Percentiles rank a stretch among this genome's conserved stretches.
phyloP scores from a whole-genome alignment of 2,329 filamentous ascomycete genomes.

The Basipetospora sp. region DNA sequence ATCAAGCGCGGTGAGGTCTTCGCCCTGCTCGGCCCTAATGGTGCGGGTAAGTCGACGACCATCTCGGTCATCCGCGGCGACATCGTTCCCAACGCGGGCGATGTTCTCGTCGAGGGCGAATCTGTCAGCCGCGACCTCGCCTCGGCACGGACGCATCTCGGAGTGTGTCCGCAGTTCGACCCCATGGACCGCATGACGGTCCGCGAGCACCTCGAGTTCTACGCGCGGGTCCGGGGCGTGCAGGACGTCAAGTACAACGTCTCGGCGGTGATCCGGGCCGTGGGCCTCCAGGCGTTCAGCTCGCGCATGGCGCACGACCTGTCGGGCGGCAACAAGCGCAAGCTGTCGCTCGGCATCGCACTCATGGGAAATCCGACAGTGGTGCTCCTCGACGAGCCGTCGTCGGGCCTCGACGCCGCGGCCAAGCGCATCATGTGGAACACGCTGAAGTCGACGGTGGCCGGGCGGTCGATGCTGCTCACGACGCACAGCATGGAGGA shows the following conservation, averaged over 20 bases:
- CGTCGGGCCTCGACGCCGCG: slow-evolving; percentile 75
- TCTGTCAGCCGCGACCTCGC: slow-evolving; percentile 61
- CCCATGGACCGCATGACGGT: slow-evolving; percentile 88
- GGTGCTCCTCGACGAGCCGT: slow-evolving; percentile 77
- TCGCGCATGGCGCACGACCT: slow-evolving; percentile 64
- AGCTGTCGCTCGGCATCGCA: slow-evolving; percentile 75
- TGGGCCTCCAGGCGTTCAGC: slow-evolving; percentile 58
- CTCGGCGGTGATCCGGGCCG: slow-evolving; percentile 59
- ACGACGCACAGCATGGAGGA: slow-evolving; percentile 96
- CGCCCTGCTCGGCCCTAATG: slow-evolving; percentile 77
- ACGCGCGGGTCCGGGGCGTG: slow-evolving; percentile 71
- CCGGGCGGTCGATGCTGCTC: slow-evolving; percentile 67
- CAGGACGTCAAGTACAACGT: slow-evolving; percentile 64
- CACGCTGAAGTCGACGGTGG: slow-evolving; percentile 58
- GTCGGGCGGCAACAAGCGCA: slow-evolving; percentile 87
- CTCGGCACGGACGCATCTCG: slow-evolving; percentile 59
- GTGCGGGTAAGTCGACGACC: slow-evolving; percentile 80
- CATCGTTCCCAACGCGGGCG: slow-evolving; percentile 64
- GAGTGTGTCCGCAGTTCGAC: slow-evolving; percentile 82
- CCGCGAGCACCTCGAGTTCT: slow-evolving; percentile 72
- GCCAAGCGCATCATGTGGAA: slow-evolving; percentile 90
- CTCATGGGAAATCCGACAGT: slow-evolving; percentile 85
- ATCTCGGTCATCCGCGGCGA: slow-evolving; percentile 87
- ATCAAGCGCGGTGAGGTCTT: slow-evolving; percentile 72
- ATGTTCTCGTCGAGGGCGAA: slow-evolving; percentile 65